Evolutionary conservation across 1,139 yeast genomes (phyloP), one percentile per base, ranked within the genome.

Genomic region (Pichia sp.): DNA sequence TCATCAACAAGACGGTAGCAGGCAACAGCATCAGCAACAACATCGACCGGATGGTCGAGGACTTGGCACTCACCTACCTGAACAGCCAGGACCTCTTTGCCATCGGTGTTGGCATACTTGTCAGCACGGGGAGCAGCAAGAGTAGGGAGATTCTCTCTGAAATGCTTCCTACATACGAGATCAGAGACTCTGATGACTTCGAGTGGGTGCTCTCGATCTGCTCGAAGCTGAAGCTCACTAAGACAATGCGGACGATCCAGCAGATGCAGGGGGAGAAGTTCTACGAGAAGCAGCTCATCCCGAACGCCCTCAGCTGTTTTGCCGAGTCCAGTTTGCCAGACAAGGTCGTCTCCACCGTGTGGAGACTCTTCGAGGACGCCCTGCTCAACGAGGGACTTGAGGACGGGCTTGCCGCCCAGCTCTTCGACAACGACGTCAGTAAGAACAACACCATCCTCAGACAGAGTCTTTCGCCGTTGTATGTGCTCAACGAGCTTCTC

Each of bases 151-250:
- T 80, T 1, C 74, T 88, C 40, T 78, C 82, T 2, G 82, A 81
- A 50, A 74, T 78, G 51, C 70, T 88, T 37, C 90, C 91, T n/a
- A 70, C 71, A 18, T 84, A 75, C 61, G 73, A 80, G 41, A 81
- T 82, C 61, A 70, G 75, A 47, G 78, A 83, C 7, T 84, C 83
- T 60, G 93, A 85, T 62, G 96, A 87, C 61, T 74, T 85, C 57
- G 95, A 87, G 64, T 87, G 95, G 95, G 80, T 85, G 30, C 70
- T 87, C 49, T 79, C 87, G 1, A 73, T 79, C 41, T 74, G 78
- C 70, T 73, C 80, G 1, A 69, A 74, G 51, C 66, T 78, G 64
- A 75, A 70, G 58, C 58, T 78, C 46, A 73, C 79, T n/a, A 67
- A 75, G 4, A 80, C 87, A 9, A 82, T 87, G 0, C 74, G 74